Base-by-base conservation (phyloP, 257 asterid species). In the Lantana camara region DNA sequence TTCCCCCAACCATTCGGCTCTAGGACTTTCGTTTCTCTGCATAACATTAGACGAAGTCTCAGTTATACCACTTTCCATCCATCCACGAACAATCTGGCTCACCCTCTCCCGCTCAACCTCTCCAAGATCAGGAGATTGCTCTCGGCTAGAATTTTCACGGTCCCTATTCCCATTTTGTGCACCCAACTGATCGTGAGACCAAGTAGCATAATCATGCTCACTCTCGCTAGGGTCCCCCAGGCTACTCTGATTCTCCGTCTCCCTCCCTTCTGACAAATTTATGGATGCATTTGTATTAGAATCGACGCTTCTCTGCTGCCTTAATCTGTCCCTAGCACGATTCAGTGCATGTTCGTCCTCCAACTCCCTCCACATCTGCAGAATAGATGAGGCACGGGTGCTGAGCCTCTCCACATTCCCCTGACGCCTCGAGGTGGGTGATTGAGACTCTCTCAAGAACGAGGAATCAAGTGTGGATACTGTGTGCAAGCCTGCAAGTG, bases 341-440 rank as follows among this genome's bases (percentile, higher is more conserved):
- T 60, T 76, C 41, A 81, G 67, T 32, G 76, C 75, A 13, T 86
- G 95, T 35, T 91, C 98, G 56, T 89, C 96, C 81, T 91, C 98
- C 81, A 89, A 73, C 76, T 85, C 96, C 54, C 96, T 74, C 98
- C 98, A 91, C 98, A 86, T 91, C 79, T 80, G 95, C 83, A 91
- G 65, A 47, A 89, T 91, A 62, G 96, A 81, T 0, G 98, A 91
- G 55, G 95, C 95, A 23, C 79, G 82, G 17, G 95, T 82, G 70
- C 76, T 82, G 0, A 84, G 89, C 69, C 98, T 88, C 80, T 91
- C 95, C 57, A 78, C 87, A 67, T 84, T 79, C 27, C 90, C 90
- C 76, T 84, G 98, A 59, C 70, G 82, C 83, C 90, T 76, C 3
- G 90, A 84, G 47, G 88, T 86, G 5, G 96, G 95, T 57, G 96